Evolutionary conservation across 768 basidiomycete genomes (phyloP).

Genomic region (Russula lepida): DNA sequence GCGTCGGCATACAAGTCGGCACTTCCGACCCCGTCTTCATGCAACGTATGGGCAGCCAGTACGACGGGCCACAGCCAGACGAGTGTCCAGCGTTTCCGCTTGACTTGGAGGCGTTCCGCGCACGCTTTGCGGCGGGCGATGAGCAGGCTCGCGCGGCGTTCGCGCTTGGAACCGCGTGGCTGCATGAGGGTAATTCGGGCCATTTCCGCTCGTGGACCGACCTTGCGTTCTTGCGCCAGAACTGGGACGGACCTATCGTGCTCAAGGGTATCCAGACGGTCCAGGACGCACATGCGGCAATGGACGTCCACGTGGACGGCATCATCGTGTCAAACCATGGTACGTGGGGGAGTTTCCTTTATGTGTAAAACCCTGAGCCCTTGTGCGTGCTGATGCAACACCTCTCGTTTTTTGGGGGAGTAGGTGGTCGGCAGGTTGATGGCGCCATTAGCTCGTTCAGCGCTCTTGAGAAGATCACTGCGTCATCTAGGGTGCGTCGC

Average conservation of each 20-base stretch:
- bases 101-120: not conserved
- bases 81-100: not conserved
- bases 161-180: not conserved
- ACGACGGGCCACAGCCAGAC: not conserved
- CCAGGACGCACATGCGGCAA: not conserved
- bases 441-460: conserved; percentile 68
- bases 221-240: not conserved
- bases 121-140: not conserved
- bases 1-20: conserved; percentile 59
- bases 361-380: not conserved
- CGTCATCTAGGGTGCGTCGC: conserved; percentile 46
- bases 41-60: conserved; percentile 33
- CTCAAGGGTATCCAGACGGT: not conserved
- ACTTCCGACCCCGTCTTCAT: conserved; percentile 75
- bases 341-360: not conserved
- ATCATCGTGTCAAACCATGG: not conserved
- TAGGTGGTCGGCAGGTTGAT: conserved; percentile 70
- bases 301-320: not conserved
- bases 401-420: not conserved
- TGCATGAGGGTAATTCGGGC: not conserved
- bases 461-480: conserved; percentile 60
- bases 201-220: not conserved
- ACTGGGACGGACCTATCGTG: not conserved
- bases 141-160: not conserved
- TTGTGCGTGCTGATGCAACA: not conserved